These are phyloP conservation scores for Graphilbum ipis-grandicollis DNA, from an alignment of 2,329 filamentous ascomycete genomes.

Conservation along the genomic window DNA sequence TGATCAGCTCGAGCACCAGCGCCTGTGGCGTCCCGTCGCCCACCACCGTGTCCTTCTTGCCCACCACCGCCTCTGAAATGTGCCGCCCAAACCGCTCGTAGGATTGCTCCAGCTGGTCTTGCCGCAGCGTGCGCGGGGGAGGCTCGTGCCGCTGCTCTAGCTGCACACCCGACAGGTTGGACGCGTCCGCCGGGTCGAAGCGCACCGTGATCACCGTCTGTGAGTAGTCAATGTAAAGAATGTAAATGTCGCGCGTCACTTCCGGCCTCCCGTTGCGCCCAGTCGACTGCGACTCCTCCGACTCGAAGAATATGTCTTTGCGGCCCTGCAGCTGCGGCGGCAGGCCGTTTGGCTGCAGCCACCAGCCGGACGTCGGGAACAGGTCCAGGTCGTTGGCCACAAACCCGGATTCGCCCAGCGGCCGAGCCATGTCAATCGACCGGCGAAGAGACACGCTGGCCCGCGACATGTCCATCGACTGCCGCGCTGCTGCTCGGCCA, in stretches of 20 bases:
- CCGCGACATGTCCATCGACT: slow-evolving; percentile 49
- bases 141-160: slow-evolving; percentile 77
- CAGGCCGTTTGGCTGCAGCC: slow-evolving; percentile 61
- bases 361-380: slow-evolving; percentile 61
- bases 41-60: slow-evolving; percentile 63
- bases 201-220: slow-evolving; percentile 74
- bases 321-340: slow-evolving; percentile 71
- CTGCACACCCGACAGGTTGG: slow-evolving; percentile 52
- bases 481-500: slow-evolving; percentile 26
- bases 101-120: slow-evolving; percentile 82
- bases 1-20: slow-evolving; percentile 64
- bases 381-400: slow-evolving; percentile 83
- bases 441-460: slow-evolving; percentile 24
- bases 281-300: slow-evolving; percentile 56
- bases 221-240: slow-evolving; percentile 93
- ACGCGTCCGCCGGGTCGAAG: slow-evolving; percentile 49
- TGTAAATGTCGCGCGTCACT: slow-evolving; percentile 63
- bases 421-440: slow-evolving; percentile 61
- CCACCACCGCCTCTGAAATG: slow-evolving; percentile 51
- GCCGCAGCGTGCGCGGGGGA: slow-evolving; percentile 64
- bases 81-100: slow-evolving; percentile 67
- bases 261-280: slow-evolving; percentile 53
- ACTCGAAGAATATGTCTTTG: slow-evolving; percentile 67
- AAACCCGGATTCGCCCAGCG: slow-evolving; percentile 61
- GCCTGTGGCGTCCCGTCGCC: slow-evolving; percentile 69